Base-by-base conservation (phyloP, 192 early-diverging fungal genomes). In the Coemansia asiatica region DNA sequence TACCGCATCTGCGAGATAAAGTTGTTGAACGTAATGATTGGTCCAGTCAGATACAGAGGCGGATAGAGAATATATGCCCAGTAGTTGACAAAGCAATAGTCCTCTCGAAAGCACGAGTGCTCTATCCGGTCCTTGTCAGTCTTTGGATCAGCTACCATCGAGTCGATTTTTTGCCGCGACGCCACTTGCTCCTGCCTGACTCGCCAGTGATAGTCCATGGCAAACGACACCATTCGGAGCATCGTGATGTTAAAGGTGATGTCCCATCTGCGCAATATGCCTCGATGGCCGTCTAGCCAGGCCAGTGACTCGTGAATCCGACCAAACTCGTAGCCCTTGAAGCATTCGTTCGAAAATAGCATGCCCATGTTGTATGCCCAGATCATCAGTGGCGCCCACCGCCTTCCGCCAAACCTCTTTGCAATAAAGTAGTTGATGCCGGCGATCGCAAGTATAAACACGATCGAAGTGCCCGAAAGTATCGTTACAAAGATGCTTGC, bases 1-100 rank as follows among this genome's bases (percentile, higher is more conserved):
- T 80, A 85, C 48, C 87, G 82, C 58, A 87, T 81, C 81, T 97
- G 95, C 54, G 87, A 85, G 2, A 92, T 82, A 78, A 93, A 97
- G 68, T 92, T 88, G 79, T 97, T 98, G 82, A 90, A 98, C 0
- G 95, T 90, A 64, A 96, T 90, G 46, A 98, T 96, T 18, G 96
- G 96, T 6, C 96, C 96, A 25, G 94, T 92, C 31, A 97, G 75
- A 75, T 93, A 98, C 48, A 98, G 83, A 3, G 96, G 96, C 18
- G 90, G 87, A 61, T 98, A 98, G n/a, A 92, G 51, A 9, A 91
- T 64, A 67, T 93, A 97, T 0, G 88, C 83, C 63, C 91, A 79
- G 71, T 91, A 98, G 72, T 91, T 86, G 64, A 81, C 56, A 55
- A 91, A 83, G 58, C 88, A 89, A 79, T 95, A 98, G 54, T 96